Evolutionary conservation across 805 yeast genomes (phyloP), one percentile per base, ranked within the genome.

Genomic region (Candida montana): DNA sequence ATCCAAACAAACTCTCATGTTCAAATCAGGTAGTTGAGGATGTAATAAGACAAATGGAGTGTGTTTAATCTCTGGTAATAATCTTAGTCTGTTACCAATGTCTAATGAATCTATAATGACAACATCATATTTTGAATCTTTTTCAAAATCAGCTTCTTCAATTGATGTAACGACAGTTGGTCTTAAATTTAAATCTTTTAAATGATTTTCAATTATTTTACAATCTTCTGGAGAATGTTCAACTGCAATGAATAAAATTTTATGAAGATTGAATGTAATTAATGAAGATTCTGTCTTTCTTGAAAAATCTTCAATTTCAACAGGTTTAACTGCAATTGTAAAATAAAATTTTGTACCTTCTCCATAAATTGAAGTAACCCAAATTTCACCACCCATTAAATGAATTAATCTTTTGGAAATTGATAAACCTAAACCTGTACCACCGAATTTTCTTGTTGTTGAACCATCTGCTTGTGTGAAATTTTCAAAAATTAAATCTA

Each of bases 381-480:
- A 86, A 47, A 87, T 86, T 49, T 83, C 91, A 58, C 95, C 95
- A 31, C 95, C 95, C 95, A 87, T 86, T 49, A 87, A 72, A 55
- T 85, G 90, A 55, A 87, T 86, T 52, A 87, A 72, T 53, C 85
- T 88, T 61, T 85, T 86, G 10, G 95, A 87, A 61, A 87, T 87
- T 3, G 95, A 84, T 41, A 87, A 70, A n/a, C 95, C 95, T 36
- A 87, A 70, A 50, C 95, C 95, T 4, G 95, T 87, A 55, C 95
- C 95, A 54, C 95, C 95, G 59, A 87, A 87, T 62, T 85, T 85
- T 60, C 95, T 75, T 2, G 95, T 87, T 2, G 95, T 87, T 7
- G 95, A 85, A 33, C 95, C 95, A 65, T 87, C 95, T 7, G 95
- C 95, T 61, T 87, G 95, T 52, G 95, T 83, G 67, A 87, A 87